These are phyloP conservation scores for Chrysoporthe cubensis DNA, from an alignment of 2,329 filamentous ascomycete genomes.

Conservation along the genomic window DNA sequence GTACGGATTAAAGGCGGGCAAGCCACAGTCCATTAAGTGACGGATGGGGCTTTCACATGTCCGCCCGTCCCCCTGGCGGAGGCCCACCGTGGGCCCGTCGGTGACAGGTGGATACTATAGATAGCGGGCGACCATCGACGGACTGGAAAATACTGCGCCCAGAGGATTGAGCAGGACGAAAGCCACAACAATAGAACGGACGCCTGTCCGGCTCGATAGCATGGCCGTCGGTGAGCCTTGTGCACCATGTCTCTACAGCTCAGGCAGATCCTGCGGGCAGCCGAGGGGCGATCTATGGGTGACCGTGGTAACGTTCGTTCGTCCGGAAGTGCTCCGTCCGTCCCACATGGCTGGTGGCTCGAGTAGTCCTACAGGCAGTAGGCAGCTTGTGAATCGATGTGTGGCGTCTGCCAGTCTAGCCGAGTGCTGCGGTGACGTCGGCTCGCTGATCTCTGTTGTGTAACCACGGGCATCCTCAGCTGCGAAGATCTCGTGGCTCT, in stretches of 20 bases:
- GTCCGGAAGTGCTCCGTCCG: not conserved
- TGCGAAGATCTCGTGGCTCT: not conserved
- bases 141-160: not conserved
- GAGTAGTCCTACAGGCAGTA: not conserved
- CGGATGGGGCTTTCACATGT: constrained; percentile 1
- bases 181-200: not conserved
- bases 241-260: not conserved
- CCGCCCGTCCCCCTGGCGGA: not conserved
- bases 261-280: constrained; percentile 3
- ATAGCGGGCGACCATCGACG: not conserved
- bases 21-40: not conserved
- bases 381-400: not conserved
- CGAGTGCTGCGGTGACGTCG: not conserved
- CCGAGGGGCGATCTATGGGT: not conserved
- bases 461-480: not conserved
- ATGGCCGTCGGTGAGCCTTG: not conserved
- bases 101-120: constrained; percentile 8
- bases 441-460: constrained; percentile 1
- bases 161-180: not conserved
- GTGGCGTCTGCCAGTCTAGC: not conserved
- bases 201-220: not conserved
- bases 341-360: constrained; percentile 2
- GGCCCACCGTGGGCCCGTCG: not conserved
- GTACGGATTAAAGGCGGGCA: not conserved
- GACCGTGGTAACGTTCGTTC: not conserved